These are phyloP conservation scores for Candida montana DNA, from an alignment of 805 yeast genomes.

Conservation along the genomic window DNA sequence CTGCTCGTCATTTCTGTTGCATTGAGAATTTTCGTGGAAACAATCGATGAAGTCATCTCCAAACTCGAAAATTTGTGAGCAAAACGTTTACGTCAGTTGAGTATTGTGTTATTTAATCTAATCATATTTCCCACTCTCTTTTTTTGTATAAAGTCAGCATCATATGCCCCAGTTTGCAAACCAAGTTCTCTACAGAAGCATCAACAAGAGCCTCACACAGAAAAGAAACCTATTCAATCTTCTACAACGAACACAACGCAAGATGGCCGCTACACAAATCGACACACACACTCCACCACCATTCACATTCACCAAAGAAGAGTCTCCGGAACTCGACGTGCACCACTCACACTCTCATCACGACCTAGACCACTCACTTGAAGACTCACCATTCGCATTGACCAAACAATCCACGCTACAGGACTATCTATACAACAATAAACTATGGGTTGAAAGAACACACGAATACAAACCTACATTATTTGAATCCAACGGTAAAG, in stretches of 20 bases:
- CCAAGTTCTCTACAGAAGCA: not conserved
- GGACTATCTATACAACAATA: conserved; percentile 46
- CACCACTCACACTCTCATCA: conserved; percentile 9
- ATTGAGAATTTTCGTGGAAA: not conserved
- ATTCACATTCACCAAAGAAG: not conserved
- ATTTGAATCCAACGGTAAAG: conserved; percentile 51
- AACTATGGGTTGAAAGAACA: conserved; percentile 37
- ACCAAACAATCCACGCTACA: conserved; percentile 41
- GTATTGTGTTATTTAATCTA: not conserved
- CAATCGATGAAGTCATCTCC: too few species aligned
- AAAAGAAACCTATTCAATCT: conserved; percentile 2
- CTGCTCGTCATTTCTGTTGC: not conserved
- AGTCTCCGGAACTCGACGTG: conserved; percentile 2
- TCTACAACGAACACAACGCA: conserved; percentile 1
- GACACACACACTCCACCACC: conserved; percentile 3
- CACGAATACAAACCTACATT: conserved; percentile 21
- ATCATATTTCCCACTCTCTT: not conserved
- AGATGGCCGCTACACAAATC: conserved; percentile 8
- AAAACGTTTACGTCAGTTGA: not conserved
- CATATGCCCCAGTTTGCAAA: not conserved
- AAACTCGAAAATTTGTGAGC: too few species aligned
- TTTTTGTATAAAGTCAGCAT: not conserved
- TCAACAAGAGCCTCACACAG: not conserved
- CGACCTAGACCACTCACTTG: conserved; percentile 4
- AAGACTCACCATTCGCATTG: conserved; percentile 27